These are phyloP conservation scores for Actinomortierella wolfii DNA, from an alignment of 371 early-diverging fungal species.

Conservation along the genomic window DNA sequence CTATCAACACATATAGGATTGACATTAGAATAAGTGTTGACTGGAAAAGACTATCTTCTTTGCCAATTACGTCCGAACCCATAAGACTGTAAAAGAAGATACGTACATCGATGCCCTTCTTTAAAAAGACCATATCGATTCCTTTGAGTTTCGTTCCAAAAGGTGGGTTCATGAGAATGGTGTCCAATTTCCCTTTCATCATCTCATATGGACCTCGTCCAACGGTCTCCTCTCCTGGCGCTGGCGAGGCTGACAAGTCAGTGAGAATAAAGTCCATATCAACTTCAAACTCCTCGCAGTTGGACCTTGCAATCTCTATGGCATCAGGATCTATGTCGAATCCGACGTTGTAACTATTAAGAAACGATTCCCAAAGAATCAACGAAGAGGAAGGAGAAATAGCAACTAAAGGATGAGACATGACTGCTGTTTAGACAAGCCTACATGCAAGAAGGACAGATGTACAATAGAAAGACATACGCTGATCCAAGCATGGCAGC, in stretches of 20 bases:
- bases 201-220: constrained; percentile 38
- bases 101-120: constrained; percentile 70
- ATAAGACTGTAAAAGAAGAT: not conserved
- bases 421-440: constrained; percentile 1
- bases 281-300: constrained; percentile 71
- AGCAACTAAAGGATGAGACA: not conserved
- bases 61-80: too few species aligned
- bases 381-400: not conserved
- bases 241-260: constrained; percentile 48
- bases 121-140: constrained; percentile 77
- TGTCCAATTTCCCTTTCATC: constrained; percentile 68
- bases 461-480: constrained; percentile 14
- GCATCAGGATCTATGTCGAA: constrained; percentile 86
- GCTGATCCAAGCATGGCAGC: constrained; percentile 40
- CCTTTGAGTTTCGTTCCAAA: constrained; percentile 86
- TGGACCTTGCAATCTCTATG: constrained; percentile 71
- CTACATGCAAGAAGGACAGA: not conserved
- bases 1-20: constrained; percentile 11
- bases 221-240: constrained; percentile 6
- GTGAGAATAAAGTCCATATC: constrained; percentile 64
- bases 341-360: constrained; percentile 61
- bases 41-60: too few species aligned
- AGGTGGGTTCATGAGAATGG: constrained; percentile 86
- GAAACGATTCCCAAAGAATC: not conserved
- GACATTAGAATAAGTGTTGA: not conserved